Percentiles rank a stretch among this genome's conserved stretches.
These are phyloP conservation scores for Xylaria sp. DNA, from an alignment of 2,329 filamentous ascomycete genomes.

Conservation along the genomic window DNA sequence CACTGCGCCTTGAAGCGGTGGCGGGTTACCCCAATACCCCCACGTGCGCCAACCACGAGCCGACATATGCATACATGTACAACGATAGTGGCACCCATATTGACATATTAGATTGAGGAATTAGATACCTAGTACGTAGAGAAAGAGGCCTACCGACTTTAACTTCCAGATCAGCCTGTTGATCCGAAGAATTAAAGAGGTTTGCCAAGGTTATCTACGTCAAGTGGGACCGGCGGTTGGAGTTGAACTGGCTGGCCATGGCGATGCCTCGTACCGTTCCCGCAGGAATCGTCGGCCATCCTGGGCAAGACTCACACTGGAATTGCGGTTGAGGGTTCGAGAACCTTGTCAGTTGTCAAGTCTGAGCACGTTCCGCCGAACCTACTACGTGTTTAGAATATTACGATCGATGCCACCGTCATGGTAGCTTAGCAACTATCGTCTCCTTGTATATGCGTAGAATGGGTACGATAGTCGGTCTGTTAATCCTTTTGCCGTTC, in stretches of 20 bases:
- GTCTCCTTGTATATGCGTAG: too few species aligned
- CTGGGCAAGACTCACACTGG: not conserved
- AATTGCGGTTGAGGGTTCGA: not conserved
- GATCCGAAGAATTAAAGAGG: too few species aligned
- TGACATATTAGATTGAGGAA: too few species aligned
- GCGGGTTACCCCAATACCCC: not conserved
- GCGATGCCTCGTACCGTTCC: not conserved
- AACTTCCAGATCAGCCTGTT: too few species aligned
- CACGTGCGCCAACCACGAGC: not conserved
- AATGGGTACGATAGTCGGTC: too few species aligned
- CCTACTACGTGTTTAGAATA: not conserved
- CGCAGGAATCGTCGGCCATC: not conserved
- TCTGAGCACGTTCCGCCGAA: not conserved
- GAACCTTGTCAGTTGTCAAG: not conserved
- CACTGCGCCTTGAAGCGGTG: slow-evolving; percentile 8
- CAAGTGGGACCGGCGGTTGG: not conserved
- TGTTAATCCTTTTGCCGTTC: too few species aligned
- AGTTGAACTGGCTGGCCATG: not conserved
- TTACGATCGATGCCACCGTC: not conserved
- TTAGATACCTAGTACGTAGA: too few species aligned
- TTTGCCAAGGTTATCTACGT: too few species aligned
- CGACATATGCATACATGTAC: not conserved
- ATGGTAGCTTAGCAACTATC: slow-evolving; percentile 13
- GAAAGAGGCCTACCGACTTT: too few species aligned
- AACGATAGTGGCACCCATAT: too few species aligned